phyloP scores from a whole-genome alignment of 352 stramenopile species.

The Pythium angustatum region DNA sequence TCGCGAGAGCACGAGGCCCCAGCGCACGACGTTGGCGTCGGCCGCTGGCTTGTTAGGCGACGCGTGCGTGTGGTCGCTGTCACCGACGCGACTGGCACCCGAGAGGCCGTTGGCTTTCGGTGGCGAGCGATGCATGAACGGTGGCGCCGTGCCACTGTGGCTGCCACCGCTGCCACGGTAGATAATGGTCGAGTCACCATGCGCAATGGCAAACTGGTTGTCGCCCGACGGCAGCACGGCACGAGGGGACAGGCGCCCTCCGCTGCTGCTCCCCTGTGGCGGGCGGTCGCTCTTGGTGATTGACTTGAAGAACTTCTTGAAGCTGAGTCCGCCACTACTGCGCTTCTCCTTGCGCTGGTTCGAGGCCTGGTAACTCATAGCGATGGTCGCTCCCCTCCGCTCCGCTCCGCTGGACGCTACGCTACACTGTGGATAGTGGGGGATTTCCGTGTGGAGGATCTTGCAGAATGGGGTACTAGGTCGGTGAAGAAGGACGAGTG shows the following conservation, averaged over 20 bases:
- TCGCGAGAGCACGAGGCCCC: conserved; percentile 27
- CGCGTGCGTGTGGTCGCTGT: conserved; percentile 1
- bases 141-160: conserved; percentile 12
- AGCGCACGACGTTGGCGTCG: conserved; percentile 24
- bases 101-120: conserved; percentile 21
- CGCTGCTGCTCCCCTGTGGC: not conserved
- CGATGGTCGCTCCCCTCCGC: not conserved
- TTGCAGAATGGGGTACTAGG: not conserved
- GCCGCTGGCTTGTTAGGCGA: conserved; percentile 7
- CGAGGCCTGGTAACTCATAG: conserved; percentile 9
- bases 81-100: conserved; percentile 4
- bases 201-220: conserved; percentile 29
- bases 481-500: not conserved
- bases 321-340: conserved; percentile 13
- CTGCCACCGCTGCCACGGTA: conserved; percentile 10
- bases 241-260: conserved; percentile 15
- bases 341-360: conserved; percentile 28
- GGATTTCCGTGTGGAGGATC: not conserved
- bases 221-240: conserved; percentile 25
- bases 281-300: conserved; percentile 25
- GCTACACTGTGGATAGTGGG: not conserved
- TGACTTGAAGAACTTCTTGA: conserved; percentile 33
- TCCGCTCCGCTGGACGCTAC: not conserved
- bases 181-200: conserved; percentile 7
- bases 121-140: conserved; percentile 29